Evolutionary conservation across 345 rosid genomes (phyloP).

Genomic region (Microthlaspi erraticum): DNA sequence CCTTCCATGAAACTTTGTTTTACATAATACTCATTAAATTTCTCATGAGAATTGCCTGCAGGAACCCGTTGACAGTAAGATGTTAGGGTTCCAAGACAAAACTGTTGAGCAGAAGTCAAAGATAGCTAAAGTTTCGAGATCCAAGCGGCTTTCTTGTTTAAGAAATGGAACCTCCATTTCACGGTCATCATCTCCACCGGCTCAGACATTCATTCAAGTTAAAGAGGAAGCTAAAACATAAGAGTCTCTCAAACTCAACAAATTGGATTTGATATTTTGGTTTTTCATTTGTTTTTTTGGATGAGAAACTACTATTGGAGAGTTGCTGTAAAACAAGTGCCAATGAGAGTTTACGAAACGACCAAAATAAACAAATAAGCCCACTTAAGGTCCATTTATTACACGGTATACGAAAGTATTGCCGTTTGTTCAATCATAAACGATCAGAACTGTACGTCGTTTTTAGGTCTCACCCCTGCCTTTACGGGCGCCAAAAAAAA

Average conservation of each 20-base stretch:
- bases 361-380: no score
- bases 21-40: slow-evolving; percentile 9
- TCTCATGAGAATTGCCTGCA: slow-evolving; percentile 28
- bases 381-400: no score
- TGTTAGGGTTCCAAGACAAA: slow-evolving; percentile 27
- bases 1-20: slow-evolving; percentile 23
- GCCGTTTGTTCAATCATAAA: no score
- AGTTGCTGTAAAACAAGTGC: no score
- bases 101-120: slow-evolving; percentile 40
- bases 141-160: slow-evolving; percentile 34
- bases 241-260: no score
- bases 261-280: no score
- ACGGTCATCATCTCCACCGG: slow-evolving; percentile 39
- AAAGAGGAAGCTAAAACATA: slow-evolving; percentile 41
- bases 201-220: slow-evolving; percentile 47
- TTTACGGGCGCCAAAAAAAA: no score
- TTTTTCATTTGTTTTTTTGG: no score
- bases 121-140: slow-evolving; percentile 45
- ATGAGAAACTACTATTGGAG: no score
- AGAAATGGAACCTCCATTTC: slow-evolving; percentile 42
- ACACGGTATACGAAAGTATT: no score
- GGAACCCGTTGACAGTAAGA: slow-evolving; percentile 42
- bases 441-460: background rate
- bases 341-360: no score
- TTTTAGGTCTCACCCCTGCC: background rate